Evolutionary conservation across 2,329 filamentous ascomycete genomes (phyloP).

Genomic region (Aspergillus fijiensis): DNA sequence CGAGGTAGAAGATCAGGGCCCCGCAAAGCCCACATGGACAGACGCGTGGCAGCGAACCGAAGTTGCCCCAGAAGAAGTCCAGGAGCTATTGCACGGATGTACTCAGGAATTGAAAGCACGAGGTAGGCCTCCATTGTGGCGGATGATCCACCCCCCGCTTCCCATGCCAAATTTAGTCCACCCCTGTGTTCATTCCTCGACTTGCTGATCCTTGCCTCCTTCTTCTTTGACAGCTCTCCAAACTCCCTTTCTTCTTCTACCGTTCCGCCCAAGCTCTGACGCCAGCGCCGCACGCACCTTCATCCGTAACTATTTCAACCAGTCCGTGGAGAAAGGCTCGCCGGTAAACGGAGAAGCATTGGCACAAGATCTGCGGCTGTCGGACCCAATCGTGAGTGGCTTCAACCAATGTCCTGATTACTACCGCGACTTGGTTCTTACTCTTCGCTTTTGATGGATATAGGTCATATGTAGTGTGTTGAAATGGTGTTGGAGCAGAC

Average conservation of each 20-base stretch:
- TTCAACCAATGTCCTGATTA: neutral
- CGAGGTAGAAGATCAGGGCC: slow-evolving; percentile 52
- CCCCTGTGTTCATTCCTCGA: slow-evolving; percentile 25
- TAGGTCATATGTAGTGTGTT: slow-evolving; percentile 89
- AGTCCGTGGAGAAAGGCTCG: slow-evolving; percentile 58
- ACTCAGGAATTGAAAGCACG: slow-evolving; percentile 89
- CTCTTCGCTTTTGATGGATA: slow-evolving; percentile 12
- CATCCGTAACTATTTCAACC: slow-evolving; percentile 86
- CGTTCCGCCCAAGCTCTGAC: slow-evolving; percentile 90
- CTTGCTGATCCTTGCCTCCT: slow-evolving; percentile 32
- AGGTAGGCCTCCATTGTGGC: slow-evolving; percentile 60
- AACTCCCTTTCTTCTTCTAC: slow-evolving; percentile 86
- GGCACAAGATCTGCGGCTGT: slow-evolving; percentile 83
- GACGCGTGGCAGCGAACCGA: slow-evolving; percentile 81
- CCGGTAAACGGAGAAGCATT: slow-evolving; percentile 67
- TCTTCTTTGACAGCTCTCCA: slow-evolving; percentile 65
- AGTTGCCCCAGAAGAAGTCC: slow-evolving; percentile 85
- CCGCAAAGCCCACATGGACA: slow-evolving; percentile 75
- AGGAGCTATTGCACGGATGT: slow-evolving; percentile 80
- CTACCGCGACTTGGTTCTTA: slow-evolving; percentile 3
- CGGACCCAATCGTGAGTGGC: slow-evolving; percentile 79
- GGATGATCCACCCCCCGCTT: slow-evolving; percentile 17
- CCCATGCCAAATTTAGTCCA: slow-evolving; percentile 21
- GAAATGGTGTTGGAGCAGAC: slow-evolving; percentile 97
- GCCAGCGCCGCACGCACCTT: slow-evolving; percentile 90